Percentiles rank a stretch among this genome's conserved stretches.
phyloP scores from a whole-genome alignment of 2,329 filamentous ascomycete species.

The Pyrenochaeta sp. region DNA sequence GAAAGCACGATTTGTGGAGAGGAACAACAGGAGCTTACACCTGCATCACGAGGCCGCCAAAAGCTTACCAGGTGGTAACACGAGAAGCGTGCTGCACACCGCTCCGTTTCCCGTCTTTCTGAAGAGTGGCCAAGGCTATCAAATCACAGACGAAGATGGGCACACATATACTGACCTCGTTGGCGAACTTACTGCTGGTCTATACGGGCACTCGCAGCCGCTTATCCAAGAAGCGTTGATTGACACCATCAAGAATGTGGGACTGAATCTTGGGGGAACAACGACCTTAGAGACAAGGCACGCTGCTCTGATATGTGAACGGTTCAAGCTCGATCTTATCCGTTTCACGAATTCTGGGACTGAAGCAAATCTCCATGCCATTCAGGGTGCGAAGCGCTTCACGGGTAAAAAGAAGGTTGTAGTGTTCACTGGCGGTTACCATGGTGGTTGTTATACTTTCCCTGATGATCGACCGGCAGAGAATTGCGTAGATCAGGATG shows the following conservation, averaged over 20 bases:
- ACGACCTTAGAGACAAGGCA: conserved; percentile 30
- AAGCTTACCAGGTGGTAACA: conserved; percentile 51
- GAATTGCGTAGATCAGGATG: conserved; percentile 60
- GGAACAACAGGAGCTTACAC: conserved; percentile 31
- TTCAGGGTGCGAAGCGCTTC: conserved; percentile 56
- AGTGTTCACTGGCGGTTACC: conserved; percentile 62
- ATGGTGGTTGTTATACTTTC: conserved; percentile 64
- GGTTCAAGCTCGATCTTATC: conserved; percentile 32
- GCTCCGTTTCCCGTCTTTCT: conserved; percentile 50
- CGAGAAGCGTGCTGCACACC: conserved; percentile 47
- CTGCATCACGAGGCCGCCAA: conserved; percentile 40
- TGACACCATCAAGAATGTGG: conserved; percentile 42
- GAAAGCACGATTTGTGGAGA: conserved; percentile 21
- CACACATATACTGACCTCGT: conserved; percentile 40
- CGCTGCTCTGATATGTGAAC: conserved; percentile 29
- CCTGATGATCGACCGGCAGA: conserved; percentile 46
- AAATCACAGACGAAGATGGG: conserved; percentile 43
- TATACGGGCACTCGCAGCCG: conserved; percentile 44
- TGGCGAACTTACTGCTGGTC: conserved; percentile 38
- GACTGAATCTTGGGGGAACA: conserved; percentile 37
- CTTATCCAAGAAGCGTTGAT: conserved; percentile 31
- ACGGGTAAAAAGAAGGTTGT: conserved; percentile 52
- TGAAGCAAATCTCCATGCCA: conserved; percentile 38
- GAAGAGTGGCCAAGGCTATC: conserved; percentile 33
- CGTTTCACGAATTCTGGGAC: conserved; percentile 43